Percentiles rank a stretch among this genome's conserved stretches.
Conservation (phyloP, 2,329 filamentous ascomycete genomes). For the Talaromyces sp. region DNA sequence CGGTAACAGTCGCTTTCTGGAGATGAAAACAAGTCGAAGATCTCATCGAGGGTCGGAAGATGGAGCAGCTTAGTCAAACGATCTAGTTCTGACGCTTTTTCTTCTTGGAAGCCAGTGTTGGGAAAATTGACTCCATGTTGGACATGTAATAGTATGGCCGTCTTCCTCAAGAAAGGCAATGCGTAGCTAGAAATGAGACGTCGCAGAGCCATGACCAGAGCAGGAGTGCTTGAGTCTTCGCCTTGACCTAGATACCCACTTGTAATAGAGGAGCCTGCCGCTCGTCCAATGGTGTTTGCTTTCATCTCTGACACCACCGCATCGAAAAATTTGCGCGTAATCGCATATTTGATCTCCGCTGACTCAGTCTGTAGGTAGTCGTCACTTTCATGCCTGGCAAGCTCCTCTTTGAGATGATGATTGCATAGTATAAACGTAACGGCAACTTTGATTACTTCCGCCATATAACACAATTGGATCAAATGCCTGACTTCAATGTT, state of each 20-base stretch:
- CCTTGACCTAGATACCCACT: constrained; percentile 39
- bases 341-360: constrained; percentile 28
- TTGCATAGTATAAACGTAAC: constrained; percentile 50
- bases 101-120: constrained; percentile 58
- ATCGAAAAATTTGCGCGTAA: constrained; percentile 37
- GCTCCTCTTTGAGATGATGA: constrained; percentile 34
- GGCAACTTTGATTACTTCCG: constrained; percentile 82
- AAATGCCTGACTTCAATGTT: constrained; percentile 73
- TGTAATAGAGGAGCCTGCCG: constrained; percentile 34
- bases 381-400: constrained; percentile 29
- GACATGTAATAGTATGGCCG: constrained; percentile 76
- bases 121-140: constrained; percentile 87
- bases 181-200: constrained; percentile 70
- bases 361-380: constrained; percentile 28
- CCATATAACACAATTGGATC: constrained; percentile 80
- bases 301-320: constrained; percentile 37
- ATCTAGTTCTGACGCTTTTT: constrained; percentile 72
- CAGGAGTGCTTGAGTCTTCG: constrained; percentile 33
- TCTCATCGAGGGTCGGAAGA: constrained; percentile 73
- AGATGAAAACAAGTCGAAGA: constrained; percentile 59
- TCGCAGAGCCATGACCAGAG: constrained; percentile 32
- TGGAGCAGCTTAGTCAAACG: constrained; percentile 73
- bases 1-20: constrained; percentile 44
- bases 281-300: constrained; percentile 34
- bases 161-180: constrained; percentile 84